Conservation (phyloP, 345 rosid species). For the Noccaea caerulescens region DNA sequence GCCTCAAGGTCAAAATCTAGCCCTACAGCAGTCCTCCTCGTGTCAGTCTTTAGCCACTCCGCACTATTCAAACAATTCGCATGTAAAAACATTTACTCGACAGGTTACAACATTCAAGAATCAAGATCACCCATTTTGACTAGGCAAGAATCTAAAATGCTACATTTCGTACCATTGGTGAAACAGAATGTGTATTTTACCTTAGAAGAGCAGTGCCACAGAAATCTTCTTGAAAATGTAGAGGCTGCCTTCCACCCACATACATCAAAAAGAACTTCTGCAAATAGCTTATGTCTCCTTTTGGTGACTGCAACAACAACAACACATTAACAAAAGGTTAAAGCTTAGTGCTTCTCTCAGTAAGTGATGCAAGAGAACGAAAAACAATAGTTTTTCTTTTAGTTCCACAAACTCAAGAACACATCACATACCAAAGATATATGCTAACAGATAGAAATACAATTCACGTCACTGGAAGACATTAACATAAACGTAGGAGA, state of each 20-base stretch:
- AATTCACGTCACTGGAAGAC: background rate
- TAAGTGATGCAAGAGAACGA: background rate
- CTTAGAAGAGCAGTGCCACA: constrained; percentile 94
- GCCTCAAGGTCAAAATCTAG: constrained; percentile 89
- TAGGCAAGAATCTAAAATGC: background rate
- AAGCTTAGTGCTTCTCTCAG: background rate
- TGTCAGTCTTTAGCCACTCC: constrained; percentile 80
- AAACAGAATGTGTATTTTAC: constrained; percentile 41
- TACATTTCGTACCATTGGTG: background rate
- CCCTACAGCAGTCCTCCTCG: constrained; percentile 87
- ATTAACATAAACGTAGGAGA: too few relatives aligned
- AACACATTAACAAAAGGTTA: background rate
- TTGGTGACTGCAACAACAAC: constrained; percentile 65
- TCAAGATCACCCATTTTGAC: background rate
- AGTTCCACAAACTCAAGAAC: background rate
- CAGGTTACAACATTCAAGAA: constrained; percentile 1
- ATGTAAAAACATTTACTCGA: background rate
- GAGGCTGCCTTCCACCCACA: constrained; percentile 81
- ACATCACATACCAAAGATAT: background rate
- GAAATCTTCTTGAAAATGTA: constrained; percentile 93
- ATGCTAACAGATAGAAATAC: background rate
- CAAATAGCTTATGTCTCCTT: constrained; percentile 90
- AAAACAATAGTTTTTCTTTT: background rate
- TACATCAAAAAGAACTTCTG: constrained; percentile 85
- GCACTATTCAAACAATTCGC: constrained; percentile 50